phyloP scores from a whole-genome alignment of 139 green algal genomes.

The Haematococcus sp. region DNA sequence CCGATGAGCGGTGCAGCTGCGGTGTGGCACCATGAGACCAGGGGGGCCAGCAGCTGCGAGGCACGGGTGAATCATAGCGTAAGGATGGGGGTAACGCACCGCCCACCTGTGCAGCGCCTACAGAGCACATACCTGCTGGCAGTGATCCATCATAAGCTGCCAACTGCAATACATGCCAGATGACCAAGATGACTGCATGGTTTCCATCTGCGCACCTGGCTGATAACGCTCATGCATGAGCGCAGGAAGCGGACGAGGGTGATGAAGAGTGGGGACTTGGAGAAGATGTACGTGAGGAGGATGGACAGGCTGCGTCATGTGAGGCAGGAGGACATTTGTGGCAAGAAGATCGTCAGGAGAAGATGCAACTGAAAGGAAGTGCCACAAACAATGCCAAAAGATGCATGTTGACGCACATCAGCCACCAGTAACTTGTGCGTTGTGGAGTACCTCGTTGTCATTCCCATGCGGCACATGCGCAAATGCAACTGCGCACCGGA shows the following conservation, averaged over 20 bases:
- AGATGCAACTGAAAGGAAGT: neutral
- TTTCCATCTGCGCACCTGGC: neutral
- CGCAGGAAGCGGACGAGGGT: conserved; percentile 44
- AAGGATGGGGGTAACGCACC: no score
- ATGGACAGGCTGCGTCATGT: conserved; percentile 74
- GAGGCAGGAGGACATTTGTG: neutral
- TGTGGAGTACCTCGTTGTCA: neutral
- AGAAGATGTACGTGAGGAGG: conserved; percentile 83
- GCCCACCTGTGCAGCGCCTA: no score
- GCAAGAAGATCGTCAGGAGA: no score
- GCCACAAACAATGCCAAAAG: neutral
- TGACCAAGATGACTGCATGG: no score
- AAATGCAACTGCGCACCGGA: conserved; percentile 17
- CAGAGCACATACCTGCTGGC: no score
- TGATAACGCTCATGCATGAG: conserved; percentile 11
- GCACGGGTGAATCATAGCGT: no score
- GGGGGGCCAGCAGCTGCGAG: conserved; percentile 11
- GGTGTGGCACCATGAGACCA: neutral
- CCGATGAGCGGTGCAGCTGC: neutral
- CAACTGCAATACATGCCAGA: no score
- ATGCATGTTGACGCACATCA: neutral
- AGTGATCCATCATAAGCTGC: no score
- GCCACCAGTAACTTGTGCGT: neutral
- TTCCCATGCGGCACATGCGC: no score
- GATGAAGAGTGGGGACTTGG: conserved; percentile 63